A percentile compares a stretch with the other conserved stretches of the same genome.
phyloP scores from a whole-genome alignment of 129 eudicot genomes.

The Sambucus nigra region DNA sequence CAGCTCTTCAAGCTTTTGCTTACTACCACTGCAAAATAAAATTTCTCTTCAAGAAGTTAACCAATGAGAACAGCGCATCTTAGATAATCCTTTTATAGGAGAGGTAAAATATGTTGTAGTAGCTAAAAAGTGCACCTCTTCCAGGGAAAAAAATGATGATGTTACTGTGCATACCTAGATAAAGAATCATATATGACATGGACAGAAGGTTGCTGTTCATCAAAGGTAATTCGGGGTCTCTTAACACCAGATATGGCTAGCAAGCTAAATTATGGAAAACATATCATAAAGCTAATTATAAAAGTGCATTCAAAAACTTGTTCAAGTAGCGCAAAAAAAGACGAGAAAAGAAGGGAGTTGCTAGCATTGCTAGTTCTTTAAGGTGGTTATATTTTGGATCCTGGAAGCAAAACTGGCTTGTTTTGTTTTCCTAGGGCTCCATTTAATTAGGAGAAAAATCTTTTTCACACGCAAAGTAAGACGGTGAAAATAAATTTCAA shows the following conservation, averaged over 20 bases:
- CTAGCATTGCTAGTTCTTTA: not conserved
- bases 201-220: conserved; percentile 81
- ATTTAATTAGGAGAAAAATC: no score
- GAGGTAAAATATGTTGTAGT: not conserved
- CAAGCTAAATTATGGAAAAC: conserved; percentile 33
- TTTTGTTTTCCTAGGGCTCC: no score
- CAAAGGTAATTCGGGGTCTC: conserved; percentile 65
- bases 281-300: conserved; percentile 17
- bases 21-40: conserved; percentile 63
- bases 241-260: conserved; percentile 60
- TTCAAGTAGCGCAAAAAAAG: conserved; percentile 2
- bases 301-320: conserved; percentile 15
- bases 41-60: conserved; percentile 7
- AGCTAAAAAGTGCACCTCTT: not conserved
- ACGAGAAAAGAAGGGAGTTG: no score
- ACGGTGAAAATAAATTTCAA: no score
- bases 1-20: conserved; percentile 72
- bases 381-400: no score
- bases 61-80: conserved; percentile 1
- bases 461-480: no score
- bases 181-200: conserved; percentile 55
- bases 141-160: not conserved
- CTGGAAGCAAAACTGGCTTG: no score
- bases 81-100: not conserved
- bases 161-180: conserved; percentile 43